Conservation (phyloP, 495 filamentous ascomycete species). For the Neurospora sp. region DNA sequence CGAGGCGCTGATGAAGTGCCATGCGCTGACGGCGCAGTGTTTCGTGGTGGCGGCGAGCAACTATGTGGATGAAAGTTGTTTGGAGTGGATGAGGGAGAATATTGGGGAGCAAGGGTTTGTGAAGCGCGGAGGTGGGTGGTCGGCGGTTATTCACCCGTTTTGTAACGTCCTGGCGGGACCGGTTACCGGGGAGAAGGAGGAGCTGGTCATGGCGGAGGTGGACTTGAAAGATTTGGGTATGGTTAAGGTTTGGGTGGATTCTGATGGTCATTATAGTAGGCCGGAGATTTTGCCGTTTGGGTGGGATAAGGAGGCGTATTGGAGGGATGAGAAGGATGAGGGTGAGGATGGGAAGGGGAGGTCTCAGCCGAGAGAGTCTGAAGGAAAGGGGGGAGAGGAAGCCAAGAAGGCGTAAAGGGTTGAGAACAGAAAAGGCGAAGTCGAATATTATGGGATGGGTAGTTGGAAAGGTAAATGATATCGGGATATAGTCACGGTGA, state of each 20-base stretch:
- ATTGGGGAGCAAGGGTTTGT: conserved; percentile 31
- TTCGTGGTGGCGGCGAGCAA: conserved; percentile 30
- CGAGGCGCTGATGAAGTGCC: conserved; percentile 35
- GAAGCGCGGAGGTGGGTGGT: conserved; percentile 31
- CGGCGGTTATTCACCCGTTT: conserved; percentile 27
- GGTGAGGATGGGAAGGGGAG: background rate
- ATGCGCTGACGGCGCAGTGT: conserved; percentile 32
- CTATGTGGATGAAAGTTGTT: conserved; percentile 30
- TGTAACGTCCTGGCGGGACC: conserved; percentile 26
- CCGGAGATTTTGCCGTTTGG: conserved; percentile 29
- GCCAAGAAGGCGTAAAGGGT: background rate
- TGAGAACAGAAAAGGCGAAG: background rate
- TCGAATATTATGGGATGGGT: background rate
- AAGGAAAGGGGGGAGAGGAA: background rate
- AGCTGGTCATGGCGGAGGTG: conserved; percentile 26
- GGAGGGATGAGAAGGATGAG: conserved; percentile 24
- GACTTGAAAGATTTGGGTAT: conserved; percentile 26
- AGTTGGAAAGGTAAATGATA: background rate
- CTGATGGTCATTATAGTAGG: conserved; percentile 29
- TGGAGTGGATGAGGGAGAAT: conserved; percentile 32
- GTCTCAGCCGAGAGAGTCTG: background rate
- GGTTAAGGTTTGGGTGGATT: conserved; percentile 33
- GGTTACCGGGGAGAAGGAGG: conserved; percentile 22
- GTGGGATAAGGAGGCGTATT: conserved; percentile 21
- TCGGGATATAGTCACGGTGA: background rate